A percentile compares a stretch with the other conserved stretches of the same genome.
These are phyloP conservation scores for Senna siamea DNA, from an alignment of 306 rosid species.

Conservation along the genomic window DNA sequence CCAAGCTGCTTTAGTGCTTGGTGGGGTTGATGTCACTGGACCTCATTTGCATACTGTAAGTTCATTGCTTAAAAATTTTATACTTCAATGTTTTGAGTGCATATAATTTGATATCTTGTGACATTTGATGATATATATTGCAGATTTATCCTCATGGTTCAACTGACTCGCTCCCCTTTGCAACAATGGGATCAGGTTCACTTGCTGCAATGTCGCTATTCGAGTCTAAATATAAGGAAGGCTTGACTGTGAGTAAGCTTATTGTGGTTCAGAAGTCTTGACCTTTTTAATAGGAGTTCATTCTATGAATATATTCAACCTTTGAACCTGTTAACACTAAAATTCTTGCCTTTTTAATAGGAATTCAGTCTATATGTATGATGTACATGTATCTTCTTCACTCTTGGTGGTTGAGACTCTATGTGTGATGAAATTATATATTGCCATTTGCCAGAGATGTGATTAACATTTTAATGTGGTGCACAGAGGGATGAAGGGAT, in stretches of 20 bases:
- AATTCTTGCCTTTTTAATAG: not conserved
- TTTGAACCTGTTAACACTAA: not conserved
- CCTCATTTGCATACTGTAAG: conserved; percentile 93
- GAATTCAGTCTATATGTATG: not conserved
- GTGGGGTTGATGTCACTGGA: conserved; percentile 93
- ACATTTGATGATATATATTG: conserved; percentile 37
- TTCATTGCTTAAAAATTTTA: conserved; percentile 30
- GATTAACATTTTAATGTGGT: conserved; percentile 31
- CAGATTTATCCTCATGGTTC: conserved; percentile 96
- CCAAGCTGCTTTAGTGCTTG: conserved; percentile 89
- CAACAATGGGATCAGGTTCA: conserved; percentile 62
- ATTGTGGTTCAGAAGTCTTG: conserved; percentile 17
- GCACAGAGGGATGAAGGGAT: conserved; percentile 89
- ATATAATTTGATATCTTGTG: conserved; percentile 27
- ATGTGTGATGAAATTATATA: not conserved
- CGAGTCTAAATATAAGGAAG: conserved; percentile 73
- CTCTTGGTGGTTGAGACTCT: conserved; percentile 17
- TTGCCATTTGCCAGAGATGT: conserved; percentile 18
- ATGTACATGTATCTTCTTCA: too few species aligned
- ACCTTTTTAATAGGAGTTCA: not conserved
- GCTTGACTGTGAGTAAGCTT: conserved; percentile 47
- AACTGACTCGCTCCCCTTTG: conserved; percentile 62
- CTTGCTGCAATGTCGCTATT: conserved; percentile 58
- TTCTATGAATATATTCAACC: not conserved
- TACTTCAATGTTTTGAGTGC: conserved; percentile 30